Base-by-base conservation (phyloP, 1,139 yeast species). In the Debaryomycetaceae sp. region DNA sequence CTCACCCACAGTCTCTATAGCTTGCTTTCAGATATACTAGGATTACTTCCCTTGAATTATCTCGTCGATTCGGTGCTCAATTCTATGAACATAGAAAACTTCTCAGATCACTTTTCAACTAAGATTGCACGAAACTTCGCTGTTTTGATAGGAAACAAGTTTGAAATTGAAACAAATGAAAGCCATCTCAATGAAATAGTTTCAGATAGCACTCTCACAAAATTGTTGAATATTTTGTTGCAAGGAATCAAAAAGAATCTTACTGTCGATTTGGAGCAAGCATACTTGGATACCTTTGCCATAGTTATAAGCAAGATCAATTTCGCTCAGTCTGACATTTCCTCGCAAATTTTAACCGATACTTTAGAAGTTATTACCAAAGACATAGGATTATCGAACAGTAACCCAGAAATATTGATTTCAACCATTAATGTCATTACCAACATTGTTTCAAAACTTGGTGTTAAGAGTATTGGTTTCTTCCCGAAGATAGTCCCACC, bases 401-500 rank as follows among this genome's bases (percentile, higher is more conserved):
- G 61, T 5, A 68, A 71, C 37, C 74, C 80, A 2, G 94, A 86
- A 52, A 66, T 86, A n/a, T 71, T 83, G 32, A 78, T 92, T 35
- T 78, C 96, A 1, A 78, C 96, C 1, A 71, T 89, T 43, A 79
- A 83, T 52, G 82, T 85, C 42, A 76, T 87, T 45, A 80, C 87
- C 40, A 81, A 83, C 46, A 66, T 87, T 42, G 76, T 87, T 40
- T 79, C 81, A 41, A 75, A 80, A 14, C 64, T 91, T 38, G 98
- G 98, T 35, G 92, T 95, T 19, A 86, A 88, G 55, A 75, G 84
- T 44, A 84, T 92, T 59, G 94, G 96, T 6, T 79, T 75, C 54
- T 87, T 88, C 71, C 87, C 96, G 26, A 83, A 82, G 60, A 81
- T 91, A 53, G 79, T 92, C 44, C 89, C 92, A 11, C 87, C 87